These are phyloP conservation scores for Talaromyces pinophilus DNA, from an alignment of 2,329 filamentous ascomycete genomes.

Conservation along the genomic window DNA sequence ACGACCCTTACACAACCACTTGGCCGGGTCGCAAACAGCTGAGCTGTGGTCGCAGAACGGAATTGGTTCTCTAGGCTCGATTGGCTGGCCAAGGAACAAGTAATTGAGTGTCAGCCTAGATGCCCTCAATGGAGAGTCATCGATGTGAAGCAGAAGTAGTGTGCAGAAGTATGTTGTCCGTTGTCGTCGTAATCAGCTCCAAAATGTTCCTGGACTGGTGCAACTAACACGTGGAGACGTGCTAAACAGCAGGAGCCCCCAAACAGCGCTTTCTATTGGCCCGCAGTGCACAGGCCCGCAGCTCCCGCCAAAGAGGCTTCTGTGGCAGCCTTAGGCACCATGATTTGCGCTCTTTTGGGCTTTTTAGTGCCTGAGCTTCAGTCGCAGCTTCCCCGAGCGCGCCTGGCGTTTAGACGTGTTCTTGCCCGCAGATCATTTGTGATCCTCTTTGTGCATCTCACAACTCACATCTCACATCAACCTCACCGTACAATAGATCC, in stretches of 20 bases:
- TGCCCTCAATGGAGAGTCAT: background rate
- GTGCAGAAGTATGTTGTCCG: background rate
- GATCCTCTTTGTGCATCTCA: background rate
- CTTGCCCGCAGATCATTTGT: background rate
- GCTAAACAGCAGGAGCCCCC: slow-evolving; percentile 4
- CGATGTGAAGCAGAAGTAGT: background rate
- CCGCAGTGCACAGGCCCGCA: background rate
- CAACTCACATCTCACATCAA: background rate
- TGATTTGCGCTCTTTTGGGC: background rate
- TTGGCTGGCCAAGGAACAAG: background rate
- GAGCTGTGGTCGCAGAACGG: background rate
- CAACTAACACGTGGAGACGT: slow-evolving; percentile 17
- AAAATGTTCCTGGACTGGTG: slow-evolving; percentile 4
- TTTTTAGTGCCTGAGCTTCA: slow-evolving; percentile 5
- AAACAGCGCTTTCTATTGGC: slow-evolving; percentile 14
- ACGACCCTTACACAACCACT: slow-evolving; percentile 7
- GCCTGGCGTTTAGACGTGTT: slow-evolving; percentile 4
- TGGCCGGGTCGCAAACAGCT: background rate
- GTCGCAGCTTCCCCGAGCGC: slow-evolving; percentile 13
- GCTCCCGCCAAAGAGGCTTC: slow-evolving; percentile 4
- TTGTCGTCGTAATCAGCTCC: slow-evolving; percentile 15
- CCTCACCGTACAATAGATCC: background rate
- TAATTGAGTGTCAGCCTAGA: background rate
- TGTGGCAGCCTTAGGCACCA: slow-evolving; percentile 2
- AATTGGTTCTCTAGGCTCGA: background rate